Conservation (phyloP, 108 stramenopile species). For the Stephanodiscus triporus region DNA sequence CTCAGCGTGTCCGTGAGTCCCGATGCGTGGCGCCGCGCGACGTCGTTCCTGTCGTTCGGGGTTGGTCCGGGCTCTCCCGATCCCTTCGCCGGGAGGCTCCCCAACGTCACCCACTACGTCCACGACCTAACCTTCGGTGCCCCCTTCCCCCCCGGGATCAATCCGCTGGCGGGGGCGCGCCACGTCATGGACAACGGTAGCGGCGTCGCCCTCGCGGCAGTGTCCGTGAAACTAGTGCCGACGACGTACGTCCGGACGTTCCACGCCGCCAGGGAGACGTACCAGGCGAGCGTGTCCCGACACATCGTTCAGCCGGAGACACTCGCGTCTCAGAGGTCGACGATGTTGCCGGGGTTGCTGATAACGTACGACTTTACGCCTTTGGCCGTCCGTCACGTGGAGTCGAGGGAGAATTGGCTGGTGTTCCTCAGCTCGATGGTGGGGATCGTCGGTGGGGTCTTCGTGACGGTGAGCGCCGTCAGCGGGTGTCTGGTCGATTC, state of each 20-base stretch:
- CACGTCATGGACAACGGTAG: constrained; percentile 69
- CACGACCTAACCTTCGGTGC: constrained; percentile 78
- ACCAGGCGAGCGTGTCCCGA: constrained; percentile 63
- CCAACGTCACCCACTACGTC: constrained; percentile 70
- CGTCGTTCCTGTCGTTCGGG: constrained; percentile 33
- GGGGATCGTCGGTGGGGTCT: constrained; percentile 86
- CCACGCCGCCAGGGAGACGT: constrained; percentile 35
- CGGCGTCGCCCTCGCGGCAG: constrained; percentile 69
- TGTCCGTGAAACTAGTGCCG: constrained; percentile 73
- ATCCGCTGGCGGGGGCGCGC: constrained; percentile 58
- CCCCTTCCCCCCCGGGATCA: constrained; percentile 56
- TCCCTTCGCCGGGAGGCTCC: constrained; percentile 42
- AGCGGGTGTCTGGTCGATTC: constrained; percentile 78
- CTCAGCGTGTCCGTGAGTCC: constrained; percentile 26
- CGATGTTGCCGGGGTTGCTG: constrained; percentile 68
- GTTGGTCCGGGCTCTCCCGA: constrained; percentile 2
- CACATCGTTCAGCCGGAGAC: constrained; percentile 78
- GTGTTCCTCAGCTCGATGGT: constrained; percentile 78
- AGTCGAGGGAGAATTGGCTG: constrained; percentile 72
- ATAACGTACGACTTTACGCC: constrained; percentile 84
- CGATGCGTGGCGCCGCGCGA: constrained; percentile 42
- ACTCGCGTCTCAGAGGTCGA: constrained; percentile 57
- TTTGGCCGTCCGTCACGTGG: constrained; percentile 72
- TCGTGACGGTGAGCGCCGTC: constrained; percentile 82
- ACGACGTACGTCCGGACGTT: constrained; percentile 63